These are phyloP conservation scores for Mycocentrospora acerina DNA, from an alignment of 2,329 filamentous ascomycete species.

Conservation along the genomic window DNA sequence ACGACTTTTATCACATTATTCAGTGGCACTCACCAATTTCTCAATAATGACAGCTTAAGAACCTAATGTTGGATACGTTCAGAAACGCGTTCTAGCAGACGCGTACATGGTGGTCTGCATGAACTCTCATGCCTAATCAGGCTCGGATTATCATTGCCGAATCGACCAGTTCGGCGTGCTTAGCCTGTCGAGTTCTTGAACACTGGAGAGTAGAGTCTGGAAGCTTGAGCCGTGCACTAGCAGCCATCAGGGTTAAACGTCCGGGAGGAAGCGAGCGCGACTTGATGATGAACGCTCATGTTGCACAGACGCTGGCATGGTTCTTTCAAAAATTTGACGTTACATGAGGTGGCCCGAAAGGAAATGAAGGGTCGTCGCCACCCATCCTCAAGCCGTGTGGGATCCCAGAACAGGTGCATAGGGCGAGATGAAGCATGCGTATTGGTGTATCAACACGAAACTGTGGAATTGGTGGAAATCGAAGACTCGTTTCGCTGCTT, in stretches of 20 bases:
- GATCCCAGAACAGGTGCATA: constrained; percentile 30
- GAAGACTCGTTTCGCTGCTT: constrained; percentile 20
- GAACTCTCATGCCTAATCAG: constrained; percentile 1
- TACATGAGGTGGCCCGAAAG: constrained; percentile 30
- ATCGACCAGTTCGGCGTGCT: too few species aligned
- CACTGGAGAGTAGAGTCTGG: constrained; percentile 10
- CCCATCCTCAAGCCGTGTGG: constrained; percentile 33
- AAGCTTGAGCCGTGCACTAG: constrained; percentile 28
- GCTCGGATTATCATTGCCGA: constrained; percentile 1
- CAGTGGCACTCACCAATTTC: too few species aligned
- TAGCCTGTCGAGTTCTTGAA: too few species aligned
- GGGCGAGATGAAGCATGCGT: constrained; percentile 36
- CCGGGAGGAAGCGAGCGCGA: constrained; percentile 43
- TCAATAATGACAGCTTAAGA: too few species aligned
- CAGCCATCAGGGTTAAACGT: constrained; percentile 41
- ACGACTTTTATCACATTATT: too few species aligned
- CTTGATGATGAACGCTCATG: constrained; percentile 35
- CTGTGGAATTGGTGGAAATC: constrained; percentile 28
- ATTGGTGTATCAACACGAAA: constrained; percentile 41
- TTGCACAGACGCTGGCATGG: constrained; percentile 30
- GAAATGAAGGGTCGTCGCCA: constrained; percentile 43
- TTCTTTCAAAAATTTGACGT: constrained; percentile 27
- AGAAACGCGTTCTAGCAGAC: too few species aligned
- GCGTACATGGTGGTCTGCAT: too few species aligned
- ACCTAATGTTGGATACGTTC: too few species aligned